phyloP scores from a whole-genome alignment of 495 filamentous ascomycete species.

The Evansstolkia leycettana region DNA sequence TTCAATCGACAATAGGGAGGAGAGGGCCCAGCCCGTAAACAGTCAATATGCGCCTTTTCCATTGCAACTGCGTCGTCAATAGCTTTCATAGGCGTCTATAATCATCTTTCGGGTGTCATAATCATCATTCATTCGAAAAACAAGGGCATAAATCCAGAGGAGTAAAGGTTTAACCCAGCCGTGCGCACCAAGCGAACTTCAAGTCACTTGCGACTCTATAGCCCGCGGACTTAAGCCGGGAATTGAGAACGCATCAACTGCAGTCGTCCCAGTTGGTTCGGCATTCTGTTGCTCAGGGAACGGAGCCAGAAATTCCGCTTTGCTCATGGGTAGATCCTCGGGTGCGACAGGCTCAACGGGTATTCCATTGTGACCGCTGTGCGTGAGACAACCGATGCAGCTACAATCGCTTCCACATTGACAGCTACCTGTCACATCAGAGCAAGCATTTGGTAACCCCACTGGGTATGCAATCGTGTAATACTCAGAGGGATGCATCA shows the following conservation, averaged over 20 bases:
- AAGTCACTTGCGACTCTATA: constrained; percentile 1
- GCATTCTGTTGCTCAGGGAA: neutral
- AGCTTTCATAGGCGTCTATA: no score
- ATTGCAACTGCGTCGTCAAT: no score
- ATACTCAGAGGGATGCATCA: constrained; percentile 34
- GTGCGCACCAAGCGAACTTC: neutral
- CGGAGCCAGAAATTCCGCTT: no score
- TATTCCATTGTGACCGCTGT: constrained; percentile 33
- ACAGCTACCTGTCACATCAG: constrained; percentile 33
- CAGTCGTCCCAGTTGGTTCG: neutral
- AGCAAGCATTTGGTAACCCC: constrained; percentile 25
- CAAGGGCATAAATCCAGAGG: no score
- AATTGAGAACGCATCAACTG: neutral
- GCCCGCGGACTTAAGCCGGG: neutral
- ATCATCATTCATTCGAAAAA: constrained; percentile 11
- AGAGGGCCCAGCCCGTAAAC: no score
- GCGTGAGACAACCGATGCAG: constrained; percentile 39
- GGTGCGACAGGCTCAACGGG: constrained; percentile 7
- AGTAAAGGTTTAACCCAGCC: no score
- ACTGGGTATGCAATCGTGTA: constrained; percentile 35
- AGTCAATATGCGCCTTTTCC: no score
- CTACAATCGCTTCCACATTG: constrained; percentile 37
- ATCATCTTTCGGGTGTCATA: constrained; percentile 28
- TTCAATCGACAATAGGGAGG: no score
- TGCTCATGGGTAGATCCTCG: neutral